phyloP scores from a whole-genome alignment of 2,329 filamentous ascomycete genomes.

The Microdochium bolleyi region DNA sequence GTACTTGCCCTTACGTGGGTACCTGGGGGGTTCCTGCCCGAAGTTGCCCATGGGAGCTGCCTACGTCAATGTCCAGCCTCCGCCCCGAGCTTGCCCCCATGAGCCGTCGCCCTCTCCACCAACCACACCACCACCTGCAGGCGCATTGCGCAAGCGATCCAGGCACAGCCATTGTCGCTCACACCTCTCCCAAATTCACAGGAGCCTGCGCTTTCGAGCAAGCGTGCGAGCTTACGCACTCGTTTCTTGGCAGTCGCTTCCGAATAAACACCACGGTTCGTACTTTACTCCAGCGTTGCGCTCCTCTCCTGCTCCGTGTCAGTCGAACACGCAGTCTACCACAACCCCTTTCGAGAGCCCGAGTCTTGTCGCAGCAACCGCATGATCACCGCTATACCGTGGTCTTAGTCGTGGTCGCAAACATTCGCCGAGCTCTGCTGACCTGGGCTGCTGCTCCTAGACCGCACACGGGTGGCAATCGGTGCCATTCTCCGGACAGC shows the following conservation, averaged over 20 bases:
- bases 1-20: too few relatives aligned
- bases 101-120: background rate
- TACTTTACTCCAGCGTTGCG: background rate
- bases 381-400: background rate
- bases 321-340: background rate
- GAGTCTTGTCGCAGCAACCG: background rate
- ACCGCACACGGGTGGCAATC: background rate
- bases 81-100: background rate
- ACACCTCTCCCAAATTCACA: background rate
- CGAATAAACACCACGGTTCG: background rate
- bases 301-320: background rate
- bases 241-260: background rate
- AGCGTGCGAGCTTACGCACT: slow-evolving; percentile 1
- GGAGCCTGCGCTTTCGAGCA: background rate
- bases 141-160: background rate
- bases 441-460: background rate
- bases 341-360: background rate
- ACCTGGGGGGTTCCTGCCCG: too few relatives aligned
- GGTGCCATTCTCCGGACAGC: background rate
- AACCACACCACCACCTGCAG: background rate
- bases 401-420: background rate
- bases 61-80: background rate
- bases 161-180: background rate
- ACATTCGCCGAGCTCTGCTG: background rate
- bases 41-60: background rate